A percentile compares a stretch with the other conserved stretches of the same genome.
Conservation (phyloP, 148 eudicot species). For the Pouteria glomerata region DNA sequence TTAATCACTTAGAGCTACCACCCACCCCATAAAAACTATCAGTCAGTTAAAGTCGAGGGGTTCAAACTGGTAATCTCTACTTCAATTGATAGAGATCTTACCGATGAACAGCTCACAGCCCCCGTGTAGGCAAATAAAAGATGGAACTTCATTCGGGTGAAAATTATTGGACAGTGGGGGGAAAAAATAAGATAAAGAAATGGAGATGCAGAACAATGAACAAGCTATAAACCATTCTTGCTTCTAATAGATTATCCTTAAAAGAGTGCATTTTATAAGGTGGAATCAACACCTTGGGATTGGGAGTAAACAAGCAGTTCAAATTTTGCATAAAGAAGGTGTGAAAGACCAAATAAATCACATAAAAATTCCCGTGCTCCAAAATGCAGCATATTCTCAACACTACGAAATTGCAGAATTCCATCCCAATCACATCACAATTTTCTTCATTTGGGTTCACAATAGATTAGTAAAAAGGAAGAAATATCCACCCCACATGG, state of each 20-base stretch:
- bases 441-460: background rate
- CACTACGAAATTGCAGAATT: background rate
- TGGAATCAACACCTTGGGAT: background rate
- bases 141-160: background rate
- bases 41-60: no score
- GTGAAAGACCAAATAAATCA: background rate
- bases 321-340: background rate
- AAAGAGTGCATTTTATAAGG: background rate
- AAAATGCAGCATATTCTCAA: background rate
- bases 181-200: background rate
- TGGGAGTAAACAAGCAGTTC: background rate
- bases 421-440: background rate
- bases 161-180: background rate
- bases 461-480: background rate
- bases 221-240: background rate
- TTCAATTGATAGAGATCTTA: no score
- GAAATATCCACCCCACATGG: no score
- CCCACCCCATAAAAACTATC: no score
- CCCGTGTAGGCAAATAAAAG: no score
- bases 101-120: no score
- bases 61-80: no score
- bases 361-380: background rate
- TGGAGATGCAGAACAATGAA: background rate
- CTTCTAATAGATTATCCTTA: background rate
- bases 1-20: no score